phyloP scores from a whole-genome alignment of 192 early-diverging fungal genomes.

The Entophlyctis helioformis region DNA sequence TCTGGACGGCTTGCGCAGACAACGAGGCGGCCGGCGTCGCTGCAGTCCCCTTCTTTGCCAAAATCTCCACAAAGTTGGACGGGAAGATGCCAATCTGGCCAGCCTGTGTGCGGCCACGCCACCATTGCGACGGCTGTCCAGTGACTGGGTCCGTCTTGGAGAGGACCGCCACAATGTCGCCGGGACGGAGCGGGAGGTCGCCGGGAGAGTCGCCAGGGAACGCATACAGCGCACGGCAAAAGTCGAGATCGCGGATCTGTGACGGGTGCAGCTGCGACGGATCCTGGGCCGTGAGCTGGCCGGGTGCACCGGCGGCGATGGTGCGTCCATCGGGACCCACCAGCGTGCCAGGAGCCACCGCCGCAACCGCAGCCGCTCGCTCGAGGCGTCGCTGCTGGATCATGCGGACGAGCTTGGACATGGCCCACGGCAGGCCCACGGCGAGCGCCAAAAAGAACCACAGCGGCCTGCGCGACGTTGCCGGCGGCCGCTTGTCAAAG shows the following conservation, averaged over 20 bases:
- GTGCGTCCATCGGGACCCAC: conserved; percentile 13
- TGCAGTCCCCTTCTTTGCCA: conserved; percentile 58
- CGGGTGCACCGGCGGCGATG: too few species aligned
- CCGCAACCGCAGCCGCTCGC: conserved; percentile 8
- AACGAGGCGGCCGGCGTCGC: too few species aligned
- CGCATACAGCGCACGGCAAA: conserved; percentile 82
- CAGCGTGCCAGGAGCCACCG: background rate
- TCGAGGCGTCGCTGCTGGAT: conserved; percentile 40
- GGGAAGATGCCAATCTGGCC: conserved; percentile 87
- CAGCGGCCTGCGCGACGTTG: conserved; percentile 44
- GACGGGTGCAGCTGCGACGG: conserved; percentile 18
- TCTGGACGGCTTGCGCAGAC: too few species aligned
- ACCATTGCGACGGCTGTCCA: conserved; percentile 75
- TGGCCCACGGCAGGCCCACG: conserved; percentile 83
- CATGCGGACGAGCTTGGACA: conserved; percentile 74
- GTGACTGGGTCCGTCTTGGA: conserved; percentile 65
- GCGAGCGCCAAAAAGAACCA: conserved; percentile 75
- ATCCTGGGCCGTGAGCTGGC: too few species aligned
- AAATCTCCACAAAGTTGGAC: conserved; percentile 79
- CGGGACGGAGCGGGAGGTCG: conserved; percentile 73
- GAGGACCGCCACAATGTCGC: conserved; percentile 82
- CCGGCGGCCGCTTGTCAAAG: conserved; percentile 29
- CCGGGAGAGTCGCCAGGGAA: conserved; percentile 57
- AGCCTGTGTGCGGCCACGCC: conserved; percentile 72
- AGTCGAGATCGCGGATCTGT: conserved; percentile 58